Percentiles rank a stretch among this genome's conserved stretches.
These are phyloP conservation scores for Odontarrhena argentea DNA, from an alignment of 345 rosid genomes.

Conservation along the genomic window DNA sequence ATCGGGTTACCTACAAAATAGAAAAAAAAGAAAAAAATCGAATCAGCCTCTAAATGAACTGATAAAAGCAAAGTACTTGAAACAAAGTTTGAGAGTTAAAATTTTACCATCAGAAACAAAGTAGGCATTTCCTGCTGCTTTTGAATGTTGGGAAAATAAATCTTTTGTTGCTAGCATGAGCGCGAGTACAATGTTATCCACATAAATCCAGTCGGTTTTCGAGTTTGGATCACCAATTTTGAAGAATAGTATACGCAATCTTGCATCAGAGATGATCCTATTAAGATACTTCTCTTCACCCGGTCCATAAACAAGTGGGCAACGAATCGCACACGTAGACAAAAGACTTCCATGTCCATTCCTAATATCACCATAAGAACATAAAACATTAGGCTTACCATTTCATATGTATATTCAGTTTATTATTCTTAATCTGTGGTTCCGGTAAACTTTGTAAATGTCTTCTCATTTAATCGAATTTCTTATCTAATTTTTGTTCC, in stretches of 20 bases:
- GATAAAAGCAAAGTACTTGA: neutral
- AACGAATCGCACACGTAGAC: conserved; percentile 32
- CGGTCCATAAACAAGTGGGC: conserved; percentile 32
- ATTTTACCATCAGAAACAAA: conserved; percentile 30
- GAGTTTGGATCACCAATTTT: conserved; percentile 33
- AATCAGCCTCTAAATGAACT: neutral
- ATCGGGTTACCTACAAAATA: conserved; percentile 21
- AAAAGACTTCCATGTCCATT: conserved; percentile 18
- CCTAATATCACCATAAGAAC: conserved; percentile 8
- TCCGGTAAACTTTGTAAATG: too few species aligned
- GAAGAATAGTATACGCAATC: conserved; percentile 29
- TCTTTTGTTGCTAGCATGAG: conserved; percentile 26
- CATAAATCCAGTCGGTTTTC: conserved; percentile 29
- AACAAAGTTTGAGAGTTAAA: neutral
- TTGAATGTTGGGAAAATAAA: conserved; percentile 16
- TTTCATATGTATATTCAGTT: too few species aligned
- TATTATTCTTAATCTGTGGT: too few species aligned
- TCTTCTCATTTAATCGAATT: neutral
- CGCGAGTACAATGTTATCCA: conserved; percentile 29
- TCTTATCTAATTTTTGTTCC: neutral
- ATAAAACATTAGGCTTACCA: neutral
- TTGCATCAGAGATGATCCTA: conserved; percentile 34
- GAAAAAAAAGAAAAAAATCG: too few species aligned
- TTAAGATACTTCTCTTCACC: conserved; percentile 36
- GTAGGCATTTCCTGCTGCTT: conserved; percentile 32